Evolutionary conservation across 192 early-diverging fungal genomes (phyloP).

Genomic region (Rhizophagus clarus): DNA sequence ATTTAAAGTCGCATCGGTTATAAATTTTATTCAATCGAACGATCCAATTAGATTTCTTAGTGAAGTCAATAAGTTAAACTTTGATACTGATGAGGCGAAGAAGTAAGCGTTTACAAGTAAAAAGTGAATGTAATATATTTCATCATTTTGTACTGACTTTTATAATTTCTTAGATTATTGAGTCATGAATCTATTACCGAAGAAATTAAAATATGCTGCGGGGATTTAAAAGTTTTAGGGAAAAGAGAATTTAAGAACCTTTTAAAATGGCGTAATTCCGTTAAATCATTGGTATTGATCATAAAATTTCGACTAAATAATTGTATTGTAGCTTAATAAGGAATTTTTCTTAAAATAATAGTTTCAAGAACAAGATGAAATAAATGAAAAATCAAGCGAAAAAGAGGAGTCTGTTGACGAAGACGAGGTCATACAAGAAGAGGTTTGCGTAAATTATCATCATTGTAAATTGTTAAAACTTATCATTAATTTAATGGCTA

Average conservation of each 20-base stretch:
- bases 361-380: background rate
- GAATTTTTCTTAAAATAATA: background rate
- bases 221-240: slow-evolving; percentile 90
- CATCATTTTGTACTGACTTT: slow-evolving; percentile 16
- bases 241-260: slow-evolving; percentile 92
- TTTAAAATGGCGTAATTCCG: slow-evolving; percentile 83
- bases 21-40: slow-evolving; percentile 76
- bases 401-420: slow-evolving; percentile 55
- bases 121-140: background rate
- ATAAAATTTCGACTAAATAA: slow-evolving; percentile 48
- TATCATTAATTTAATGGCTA: background rate
- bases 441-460: slow-evolving; percentile 19
- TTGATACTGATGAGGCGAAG: slow-evolving; percentile 71
- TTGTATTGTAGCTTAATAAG: slow-evolving; percentile 44
- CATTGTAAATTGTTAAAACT: too few species aligned
- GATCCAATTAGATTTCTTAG: slow-evolving; percentile 86
- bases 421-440: slow-evolving; percentile 58
- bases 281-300: slow-evolving; percentile 62
- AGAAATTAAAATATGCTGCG: slow-evolving; percentile 77
- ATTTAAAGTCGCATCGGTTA: slow-evolving; percentile 70
- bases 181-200: slow-evolving; percentile 73
- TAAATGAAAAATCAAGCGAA: background rate
- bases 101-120: slow-evolving; percentile 38
- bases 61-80: slow-evolving; percentile 71
- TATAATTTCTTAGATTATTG: slow-evolving; percentile 35